phyloP scores from a whole-genome alignment of 176 grass and related monocot genomes.

The Ananas comosus region DNA sequence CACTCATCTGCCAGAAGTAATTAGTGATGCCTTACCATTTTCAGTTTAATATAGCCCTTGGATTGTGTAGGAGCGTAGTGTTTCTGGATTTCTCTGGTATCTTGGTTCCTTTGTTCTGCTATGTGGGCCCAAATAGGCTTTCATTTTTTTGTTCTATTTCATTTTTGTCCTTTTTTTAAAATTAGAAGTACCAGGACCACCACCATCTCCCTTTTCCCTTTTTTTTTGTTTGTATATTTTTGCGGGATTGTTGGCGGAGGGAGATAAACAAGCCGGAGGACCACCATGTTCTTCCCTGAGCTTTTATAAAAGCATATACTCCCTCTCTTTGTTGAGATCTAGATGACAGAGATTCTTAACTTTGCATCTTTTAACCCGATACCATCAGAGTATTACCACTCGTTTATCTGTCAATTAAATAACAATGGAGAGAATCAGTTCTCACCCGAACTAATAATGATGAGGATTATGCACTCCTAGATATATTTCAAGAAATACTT shows the following conservation, averaged over 20 bases:
- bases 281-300: background rate
- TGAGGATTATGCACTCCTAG: too few relatives aligned
- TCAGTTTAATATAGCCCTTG: background rate
- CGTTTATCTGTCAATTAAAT: conserved; percentile 2
- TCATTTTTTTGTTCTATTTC: background rate
- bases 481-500: too few relatives aligned
- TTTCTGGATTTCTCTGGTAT: background rate
- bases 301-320: background rate
- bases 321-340: too few relatives aligned
- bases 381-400: too few relatives aligned
- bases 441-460: background rate
- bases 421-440: background rate
- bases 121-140: conserved; percentile 3
- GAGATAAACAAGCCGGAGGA: background rate
- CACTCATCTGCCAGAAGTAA: background rate
- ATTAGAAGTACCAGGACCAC: background rate
- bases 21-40: background rate
- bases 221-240: too few relatives aligned
- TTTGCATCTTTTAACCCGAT: too few relatives aligned
- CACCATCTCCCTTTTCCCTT: background rate
- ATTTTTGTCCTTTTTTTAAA: background rate
- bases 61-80: background rate
- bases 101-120: conserved; percentile 10
- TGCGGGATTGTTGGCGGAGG: background rate
- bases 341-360: too few relatives aligned